A percentile compares a stretch with the other conserved stretches of the same genome.
Evolutionary conservation across 768 basidiomycete genomes (phyloP).

Genomic region (Candolleomyces aberdarensis): DNA sequence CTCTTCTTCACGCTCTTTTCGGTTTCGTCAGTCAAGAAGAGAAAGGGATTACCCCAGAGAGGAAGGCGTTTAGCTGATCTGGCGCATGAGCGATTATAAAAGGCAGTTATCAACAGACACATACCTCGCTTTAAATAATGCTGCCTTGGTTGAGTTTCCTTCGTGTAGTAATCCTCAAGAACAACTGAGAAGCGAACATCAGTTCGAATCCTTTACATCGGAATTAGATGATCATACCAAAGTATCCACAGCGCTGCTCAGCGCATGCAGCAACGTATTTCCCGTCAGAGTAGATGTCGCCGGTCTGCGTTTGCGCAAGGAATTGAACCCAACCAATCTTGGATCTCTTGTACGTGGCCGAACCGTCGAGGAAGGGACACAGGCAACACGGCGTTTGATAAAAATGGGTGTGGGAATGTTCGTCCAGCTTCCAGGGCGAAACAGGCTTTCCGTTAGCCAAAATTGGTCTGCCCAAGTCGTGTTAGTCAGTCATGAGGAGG

Average conservation of each 20-base stretch:
- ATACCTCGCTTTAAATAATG: background rate
- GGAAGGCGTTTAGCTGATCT: background rate
- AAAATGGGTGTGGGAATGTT: too few species aligned
- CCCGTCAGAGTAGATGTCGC: too few species aligned
- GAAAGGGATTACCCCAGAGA: background rate
- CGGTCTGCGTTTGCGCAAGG: too few species aligned
- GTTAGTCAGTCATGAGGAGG: too few species aligned
- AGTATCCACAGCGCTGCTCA: background rate
- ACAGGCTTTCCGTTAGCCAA: too few species aligned
- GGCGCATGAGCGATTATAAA: background rate
- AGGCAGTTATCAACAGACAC: background rate
- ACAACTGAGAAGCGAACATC: background rate
- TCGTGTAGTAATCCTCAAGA: background rate
- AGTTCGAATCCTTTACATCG: background rate
- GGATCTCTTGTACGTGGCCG: too few species aligned
- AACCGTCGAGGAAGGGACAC: too few species aligned
- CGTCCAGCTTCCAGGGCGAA: too few species aligned
- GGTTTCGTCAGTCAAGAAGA: background rate
- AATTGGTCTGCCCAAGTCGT: too few species aligned
- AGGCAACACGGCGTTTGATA: too few species aligned
- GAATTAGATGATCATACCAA: background rate
- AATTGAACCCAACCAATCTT: too few species aligned
- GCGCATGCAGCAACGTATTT: background rate
- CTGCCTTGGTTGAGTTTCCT: background rate
- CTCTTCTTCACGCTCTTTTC: background rate